Base-by-base conservation (phyloP, 805 yeast species). In the Priceomyces castillae region DNA sequence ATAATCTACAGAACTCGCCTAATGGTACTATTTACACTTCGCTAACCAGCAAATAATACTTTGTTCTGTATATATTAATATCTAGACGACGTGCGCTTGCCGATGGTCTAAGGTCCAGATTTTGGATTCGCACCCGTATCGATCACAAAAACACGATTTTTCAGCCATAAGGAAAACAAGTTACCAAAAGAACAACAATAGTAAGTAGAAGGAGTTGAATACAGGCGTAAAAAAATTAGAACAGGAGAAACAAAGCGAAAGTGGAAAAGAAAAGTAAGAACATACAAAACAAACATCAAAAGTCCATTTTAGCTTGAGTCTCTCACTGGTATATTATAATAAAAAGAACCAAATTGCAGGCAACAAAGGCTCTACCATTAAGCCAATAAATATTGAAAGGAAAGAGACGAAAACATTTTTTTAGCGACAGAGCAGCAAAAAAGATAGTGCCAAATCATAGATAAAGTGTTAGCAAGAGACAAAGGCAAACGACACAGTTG, bases 71-170 rank as follows among this genome's bases (percentile, higher is more conserved):
- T 28, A n/a, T 28, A 28, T 28, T 28, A 4, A 12, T 12, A 10
- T 23, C 26, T 23, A 23, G 31, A 28, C 15, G 31, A 28, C 15
- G 15, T 28, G n/a, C 31, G 10, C 31, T 23, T 12, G 31, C 31
- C 31, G 31, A 11, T 5, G 15, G 15, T 5, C 31, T 28, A 11
- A n/a, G 19, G 36, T 33, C 36, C 36, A 16, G 36, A 33, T 33
- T 17, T 19, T 6, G n/a, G 5, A 12, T n/a, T 33, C 23, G 23
- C 23, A 17, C 15, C 20, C 36, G 36, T 33, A 33, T 33, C 18
- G 9, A 33, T 33, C 36, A 33, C 36, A 33, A 33, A 33, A 33
- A 33, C 36, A 33, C 36, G 36, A 33, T 14, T 14, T 10, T 33
- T 6, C 15, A 9, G 15, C 7, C n/a, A 6, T 17, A 4, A 14